These are phyloP conservation scores for Coniochaeta pulveracea DNA, from an alignment of 2,329 filamentous ascomycete species.

Conservation along the genomic window DNA sequence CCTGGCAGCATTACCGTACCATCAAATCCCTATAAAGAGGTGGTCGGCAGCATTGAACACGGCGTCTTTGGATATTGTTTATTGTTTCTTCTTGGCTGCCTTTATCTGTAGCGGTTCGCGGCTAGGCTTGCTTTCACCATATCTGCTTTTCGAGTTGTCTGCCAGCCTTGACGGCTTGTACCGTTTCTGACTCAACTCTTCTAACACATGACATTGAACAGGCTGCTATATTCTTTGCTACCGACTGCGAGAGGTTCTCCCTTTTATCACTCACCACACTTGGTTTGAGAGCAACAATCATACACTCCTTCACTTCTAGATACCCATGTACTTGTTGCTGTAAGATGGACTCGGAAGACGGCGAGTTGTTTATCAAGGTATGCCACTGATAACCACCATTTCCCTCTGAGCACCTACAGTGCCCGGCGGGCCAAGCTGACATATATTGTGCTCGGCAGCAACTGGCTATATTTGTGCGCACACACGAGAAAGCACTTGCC, in stretches of 20 bases:
- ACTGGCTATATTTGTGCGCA: slow-evolving; percentile 90
- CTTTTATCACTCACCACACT: slow-evolving; percentile 6
- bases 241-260: slow-evolving; percentile 1
- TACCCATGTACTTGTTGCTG: slow-evolving; percentile 36
- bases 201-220: no score
- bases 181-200: no score
- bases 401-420: slow-evolving; percentile 6
- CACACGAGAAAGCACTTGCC: slow-evolving; percentile 92
- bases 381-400: slow-evolving; percentile 12
- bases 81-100: no score
- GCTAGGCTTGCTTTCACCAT: no score
- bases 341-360: slow-evolving; percentile 82
- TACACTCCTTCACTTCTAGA: slow-evolving; percentile 12
- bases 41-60: no score
- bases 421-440: background rate
- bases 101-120: no score
- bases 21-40: no score
- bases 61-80: no score
- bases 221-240: no score
- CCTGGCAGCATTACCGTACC: no score
- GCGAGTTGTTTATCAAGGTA: slow-evolving; percentile 81
- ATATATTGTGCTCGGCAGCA: slow-evolving; percentile 45
- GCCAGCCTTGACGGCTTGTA: no score
- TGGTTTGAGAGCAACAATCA: slow-evolving; percentile 8
- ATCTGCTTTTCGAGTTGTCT: no score